Evolutionary conservation across 495 filamentous ascomycete genomes (phyloP).

Genomic region (Penicillium desertorum): DNA sequence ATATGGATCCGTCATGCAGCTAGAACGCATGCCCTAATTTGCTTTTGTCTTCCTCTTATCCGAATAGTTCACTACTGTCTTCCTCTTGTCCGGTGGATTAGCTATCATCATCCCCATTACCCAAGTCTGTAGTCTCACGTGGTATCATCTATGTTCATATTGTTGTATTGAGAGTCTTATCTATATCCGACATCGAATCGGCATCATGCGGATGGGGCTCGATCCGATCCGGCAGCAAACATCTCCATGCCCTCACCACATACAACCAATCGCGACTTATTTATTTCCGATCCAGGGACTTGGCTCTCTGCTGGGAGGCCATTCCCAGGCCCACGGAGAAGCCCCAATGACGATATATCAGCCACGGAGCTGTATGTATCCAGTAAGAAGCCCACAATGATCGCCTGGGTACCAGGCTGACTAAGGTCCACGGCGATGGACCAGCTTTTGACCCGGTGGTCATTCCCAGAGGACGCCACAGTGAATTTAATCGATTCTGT

Average conservation of each 20-base stretch:
- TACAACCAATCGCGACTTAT: conserved; percentile 40
- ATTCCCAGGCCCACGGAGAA: conserved; percentile 22
- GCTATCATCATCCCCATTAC: background rate
- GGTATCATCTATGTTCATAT: conserved; percentile 4
- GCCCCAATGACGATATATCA: conserved; percentile 55
- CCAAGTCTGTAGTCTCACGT: background rate
- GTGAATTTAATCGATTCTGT: conserved; percentile 16
- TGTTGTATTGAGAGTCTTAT: conserved; percentile 5
- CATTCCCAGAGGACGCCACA: conserved; percentile 69
- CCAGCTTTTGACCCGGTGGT: conserved; percentile 83
- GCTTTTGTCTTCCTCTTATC: background rate
- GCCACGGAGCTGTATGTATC: conserved; percentile 64
- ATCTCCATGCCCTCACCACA: conserved; percentile 59
- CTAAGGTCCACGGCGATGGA: conserved; percentile 40
- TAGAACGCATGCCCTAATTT: background rate
- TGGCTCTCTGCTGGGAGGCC: background rate
- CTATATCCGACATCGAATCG: conserved; percentile 21
- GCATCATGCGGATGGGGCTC: conserved; percentile 12
- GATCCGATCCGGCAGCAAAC: conserved; percentile 24
- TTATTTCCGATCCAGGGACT: background rate
- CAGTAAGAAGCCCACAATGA: conserved; percentile 43
- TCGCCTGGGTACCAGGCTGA: conserved; percentile 30
- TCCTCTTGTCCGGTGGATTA: background rate
- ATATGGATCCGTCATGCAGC: background rate
- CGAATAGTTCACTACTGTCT: background rate